A percentile compares a stretch with the other conserved stretches of the same genome.
These are phyloP conservation scores for Achaetomium macrosporum DNA, from an alignment of 2,329 filamentous ascomycete species.

Conservation along the genomic window DNA sequence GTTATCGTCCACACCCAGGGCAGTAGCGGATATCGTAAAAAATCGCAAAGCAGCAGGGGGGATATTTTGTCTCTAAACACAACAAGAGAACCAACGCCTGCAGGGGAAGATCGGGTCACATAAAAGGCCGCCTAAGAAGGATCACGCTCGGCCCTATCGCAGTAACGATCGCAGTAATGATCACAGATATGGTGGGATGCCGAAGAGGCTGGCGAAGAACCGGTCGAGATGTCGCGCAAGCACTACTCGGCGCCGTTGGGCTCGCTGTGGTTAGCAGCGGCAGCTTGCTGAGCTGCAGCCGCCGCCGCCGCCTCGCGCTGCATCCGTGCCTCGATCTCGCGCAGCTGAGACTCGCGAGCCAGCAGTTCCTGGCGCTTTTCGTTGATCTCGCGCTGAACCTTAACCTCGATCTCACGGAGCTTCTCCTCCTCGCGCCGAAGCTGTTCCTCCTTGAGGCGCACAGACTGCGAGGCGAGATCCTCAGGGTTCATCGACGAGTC, in stretches of 20 bases:
- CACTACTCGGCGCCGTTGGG: slow-evolving; percentile 47
- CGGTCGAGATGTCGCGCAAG: neutral
- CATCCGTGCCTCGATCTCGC: slow-evolving; percentile 98
- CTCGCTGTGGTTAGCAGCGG: slow-evolving; percentile 34
- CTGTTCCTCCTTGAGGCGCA: slow-evolving; percentile 99
- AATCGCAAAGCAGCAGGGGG: slow-evolving; percentile 35
- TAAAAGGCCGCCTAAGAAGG: slow-evolving; percentile 28
- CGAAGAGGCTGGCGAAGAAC: slow-evolving; percentile 17
- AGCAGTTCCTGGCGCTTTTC: slow-evolving; percentile 98
- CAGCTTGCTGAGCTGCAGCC: slow-evolving; percentile 32
- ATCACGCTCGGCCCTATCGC: slow-evolving; percentile 18
- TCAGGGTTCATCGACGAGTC: slow-evolving; percentile 96
- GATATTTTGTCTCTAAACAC: slow-evolving; percentile 42
- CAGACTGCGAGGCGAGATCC: slow-evolving; percentile 92
- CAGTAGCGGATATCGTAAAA: slow-evolving; percentile 28
- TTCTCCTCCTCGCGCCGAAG: slow-evolving; percentile 99
- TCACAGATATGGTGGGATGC: slow-evolving; percentile 23
- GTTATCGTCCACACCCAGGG: slow-evolving; percentile 22
- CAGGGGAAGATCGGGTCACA: slow-evolving; percentile 42
- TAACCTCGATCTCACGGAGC: slow-evolving; percentile 97
- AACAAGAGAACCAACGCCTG: slow-evolving; percentile 45
- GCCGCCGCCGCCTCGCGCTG: slow-evolving; percentile 57
- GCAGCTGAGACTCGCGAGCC: slow-evolving; percentile 95
- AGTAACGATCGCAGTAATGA: slow-evolving; percentile 21
- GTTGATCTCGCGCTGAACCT: slow-evolving; percentile 99